Percentiles rank a stretch among this genome's conserved stretches.
Evolutionary conservation across 208 protist genomes (phyloP).

Genomic region (Vickermania ingenoplastis): DNA sequence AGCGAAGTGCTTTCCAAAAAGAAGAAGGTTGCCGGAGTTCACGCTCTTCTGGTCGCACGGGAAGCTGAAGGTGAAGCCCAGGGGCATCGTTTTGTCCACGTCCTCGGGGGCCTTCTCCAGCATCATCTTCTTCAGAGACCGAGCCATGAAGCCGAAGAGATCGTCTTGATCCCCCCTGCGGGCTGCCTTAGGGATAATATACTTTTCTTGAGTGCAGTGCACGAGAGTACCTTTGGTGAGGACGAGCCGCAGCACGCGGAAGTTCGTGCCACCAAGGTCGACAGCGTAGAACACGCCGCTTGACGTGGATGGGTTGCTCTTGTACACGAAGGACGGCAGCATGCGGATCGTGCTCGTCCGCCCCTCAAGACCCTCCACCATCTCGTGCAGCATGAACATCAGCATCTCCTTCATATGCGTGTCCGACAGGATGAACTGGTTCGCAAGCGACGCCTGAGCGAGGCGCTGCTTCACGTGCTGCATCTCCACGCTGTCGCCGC

Average conservation of each 20-base stretch:
- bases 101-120: constrained; percentile 47
- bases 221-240: constrained; percentile 41
- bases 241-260: constrained; percentile 68
- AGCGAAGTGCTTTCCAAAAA: constrained; percentile 90
- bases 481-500: constrained; percentile 49
- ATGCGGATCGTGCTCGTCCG: constrained; percentile 67
- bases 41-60: constrained; percentile 76
- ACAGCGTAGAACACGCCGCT: constrained; percentile 81
- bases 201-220: constrained; percentile 29
- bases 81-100: constrained; percentile 36
- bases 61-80: constrained; percentile 93
- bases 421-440: constrained; percentile 48
- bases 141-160: constrained; percentile 86
- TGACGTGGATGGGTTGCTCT: constrained; percentile 31
- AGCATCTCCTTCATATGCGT: constrained; percentile 55
- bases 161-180: constrained; percentile 39
- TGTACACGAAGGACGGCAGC: constrained; percentile 82
- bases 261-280: constrained; percentile 89
- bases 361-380: constrained; percentile 73
- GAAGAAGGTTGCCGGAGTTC: constrained; percentile 68
- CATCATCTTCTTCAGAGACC: constrained; percentile 59
- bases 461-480: constrained; percentile 64
- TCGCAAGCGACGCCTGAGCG: constrained; percentile 52
- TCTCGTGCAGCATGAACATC: constrained; percentile 76
- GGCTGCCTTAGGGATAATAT: constrained; percentile 40